Evolutionary conservation across 768 basidiomycete genomes (phyloP).

Genomic region (Lactarius hatsudake): DNA sequence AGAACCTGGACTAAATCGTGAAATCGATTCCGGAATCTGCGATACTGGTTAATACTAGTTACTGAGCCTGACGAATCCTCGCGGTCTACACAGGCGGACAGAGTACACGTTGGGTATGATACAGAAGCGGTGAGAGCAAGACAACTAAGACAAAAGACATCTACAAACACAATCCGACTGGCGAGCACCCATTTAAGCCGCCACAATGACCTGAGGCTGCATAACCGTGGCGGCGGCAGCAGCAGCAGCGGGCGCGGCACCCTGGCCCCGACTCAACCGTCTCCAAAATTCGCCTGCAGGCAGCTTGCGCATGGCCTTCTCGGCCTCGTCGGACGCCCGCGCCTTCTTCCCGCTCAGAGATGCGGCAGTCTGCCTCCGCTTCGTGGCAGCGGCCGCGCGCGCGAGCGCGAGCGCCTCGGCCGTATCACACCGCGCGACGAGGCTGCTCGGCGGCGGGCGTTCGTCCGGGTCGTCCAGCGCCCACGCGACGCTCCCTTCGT

Average conservation of each 20-base stretch:
- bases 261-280: neutral
- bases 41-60: too few relatives aligned
- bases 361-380: neutral
- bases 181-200: neutral
- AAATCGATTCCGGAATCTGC: too few relatives aligned
- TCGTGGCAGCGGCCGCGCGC: conserved; percentile 37
- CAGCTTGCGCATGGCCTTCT: neutral
- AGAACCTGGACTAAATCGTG: too few relatives aligned
- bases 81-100: too few relatives aligned
- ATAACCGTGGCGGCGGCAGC: neutral
- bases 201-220: neutral
- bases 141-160: neutral
- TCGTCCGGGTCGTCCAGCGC: conserved; percentile 70
- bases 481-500: conserved; percentile 70
- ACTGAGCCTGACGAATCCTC: too few relatives aligned
- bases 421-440: conserved; percentile 83
- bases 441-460: conserved; percentile 86
- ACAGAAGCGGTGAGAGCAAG: neutral
- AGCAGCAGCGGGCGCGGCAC: neutral
- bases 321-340: neutral
- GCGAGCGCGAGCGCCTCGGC: conserved; percentile 69
- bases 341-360: neutral
- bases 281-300: neutral
- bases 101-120: neutral
- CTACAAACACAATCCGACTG: neutral